Evolutionary conservation across 805 yeast genomes (phyloP).

Genomic region (Lachancea lanzarotensis): DNA sequence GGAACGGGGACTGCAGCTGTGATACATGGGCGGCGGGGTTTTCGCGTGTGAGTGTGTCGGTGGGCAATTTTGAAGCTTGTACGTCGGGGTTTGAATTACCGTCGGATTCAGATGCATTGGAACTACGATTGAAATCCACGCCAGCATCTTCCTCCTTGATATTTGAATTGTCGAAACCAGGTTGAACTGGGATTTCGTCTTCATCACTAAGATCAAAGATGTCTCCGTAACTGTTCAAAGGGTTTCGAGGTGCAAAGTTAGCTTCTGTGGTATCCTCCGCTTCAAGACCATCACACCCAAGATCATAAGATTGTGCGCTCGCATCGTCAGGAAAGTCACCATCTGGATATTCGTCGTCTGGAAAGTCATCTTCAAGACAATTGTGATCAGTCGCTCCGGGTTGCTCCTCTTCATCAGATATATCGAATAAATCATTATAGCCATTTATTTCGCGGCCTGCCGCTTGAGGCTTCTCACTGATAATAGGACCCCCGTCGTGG

Average conservation of each 20-base stretch:
- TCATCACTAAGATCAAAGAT: constrained; percentile 12
- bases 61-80: background rate
- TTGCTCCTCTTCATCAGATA: constrained; percentile 19
- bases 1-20: constrained; percentile 2
- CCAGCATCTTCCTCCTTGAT: background rate
- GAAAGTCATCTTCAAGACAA: no score
- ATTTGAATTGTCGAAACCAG: background rate
- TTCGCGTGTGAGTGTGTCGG: background rate
- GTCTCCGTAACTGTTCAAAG: constrained; percentile 9
- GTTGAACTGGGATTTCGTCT: background rate
- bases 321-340: background rate
- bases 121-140: background rate
- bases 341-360: no score
- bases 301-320: background rate
- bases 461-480: background rate
- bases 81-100: background rate
- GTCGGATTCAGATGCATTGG: background rate
- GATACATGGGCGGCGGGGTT: background rate
- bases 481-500: no score
- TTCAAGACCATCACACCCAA: background rate
- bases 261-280: background rate
- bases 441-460: constrained; percentile 2
- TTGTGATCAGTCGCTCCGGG: background rate
- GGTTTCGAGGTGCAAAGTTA: background rate
- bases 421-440: constrained; percentile 21